Conservation (phyloP, 345 rosid species). For the Corymbia maculata region DNA sequence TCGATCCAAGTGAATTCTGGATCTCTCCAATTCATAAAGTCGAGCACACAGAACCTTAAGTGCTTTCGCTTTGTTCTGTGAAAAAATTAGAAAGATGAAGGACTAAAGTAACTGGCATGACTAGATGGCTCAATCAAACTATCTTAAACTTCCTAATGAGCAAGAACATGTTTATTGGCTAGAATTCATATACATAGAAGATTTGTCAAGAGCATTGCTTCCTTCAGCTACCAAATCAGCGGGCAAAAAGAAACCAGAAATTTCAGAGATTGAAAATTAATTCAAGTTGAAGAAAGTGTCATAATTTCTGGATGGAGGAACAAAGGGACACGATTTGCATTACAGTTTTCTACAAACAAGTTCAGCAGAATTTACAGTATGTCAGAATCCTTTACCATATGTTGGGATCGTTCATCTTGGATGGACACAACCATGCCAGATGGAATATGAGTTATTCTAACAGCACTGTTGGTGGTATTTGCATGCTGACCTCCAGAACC, state of each 20-base stretch:
- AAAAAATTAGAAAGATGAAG: not conserved
- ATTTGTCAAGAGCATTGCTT: not conserved
- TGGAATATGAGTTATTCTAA: slow-evolving; percentile 73
- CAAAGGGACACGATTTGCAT: not conserved
- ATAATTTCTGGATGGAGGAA: not conserved
- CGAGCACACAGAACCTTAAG: slow-evolving; percentile 83
- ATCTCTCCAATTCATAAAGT: slow-evolving; percentile 90
- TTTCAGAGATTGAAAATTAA: not conserved
- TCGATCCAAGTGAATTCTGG: slow-evolving; percentile 52
- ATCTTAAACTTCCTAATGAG: not conserved
- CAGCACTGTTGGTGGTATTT: slow-evolving; percentile 94
- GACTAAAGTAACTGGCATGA: not conserved
- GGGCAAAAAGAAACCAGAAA: not conserved
- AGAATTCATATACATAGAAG: not conserved
- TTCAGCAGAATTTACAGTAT: not conserved
- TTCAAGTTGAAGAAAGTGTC: not conserved
- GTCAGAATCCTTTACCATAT: slow-evolving; percentile 50
- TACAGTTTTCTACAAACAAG: not conserved
- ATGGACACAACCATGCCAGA: slow-evolving; percentile 74
- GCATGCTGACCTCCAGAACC: slow-evolving; percentile 91
- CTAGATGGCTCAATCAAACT: not conserved
- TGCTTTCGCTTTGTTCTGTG: slow-evolving; percentile 87
- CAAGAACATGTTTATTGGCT: not conserved
- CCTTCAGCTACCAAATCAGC: not conserved
- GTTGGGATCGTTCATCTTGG: slow-evolving; percentile 98